A percentile compares a stretch with the other conserved stretches of the same genome.
phyloP scores from a whole-genome alignment of 2,329 filamentous ascomycete species.

The Diaporthe sp. region DNA sequence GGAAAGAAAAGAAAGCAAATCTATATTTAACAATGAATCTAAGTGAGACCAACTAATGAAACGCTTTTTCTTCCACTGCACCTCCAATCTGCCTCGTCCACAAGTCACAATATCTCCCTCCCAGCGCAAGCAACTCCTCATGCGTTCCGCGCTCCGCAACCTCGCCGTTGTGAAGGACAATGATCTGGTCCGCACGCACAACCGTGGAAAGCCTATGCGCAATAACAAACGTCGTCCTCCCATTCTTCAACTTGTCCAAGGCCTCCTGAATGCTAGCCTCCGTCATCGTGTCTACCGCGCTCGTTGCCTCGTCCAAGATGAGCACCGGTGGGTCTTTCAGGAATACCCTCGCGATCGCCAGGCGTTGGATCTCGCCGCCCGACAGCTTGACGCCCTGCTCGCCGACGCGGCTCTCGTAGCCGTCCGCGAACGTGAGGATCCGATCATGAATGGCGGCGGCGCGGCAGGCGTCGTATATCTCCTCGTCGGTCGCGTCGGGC shows the following conservation, averaged over 20 bases:
- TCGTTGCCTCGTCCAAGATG: slow-evolving; percentile 35
- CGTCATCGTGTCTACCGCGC: slow-evolving; percentile 33
- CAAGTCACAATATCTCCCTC: slow-evolving; percentile 83
- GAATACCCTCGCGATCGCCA: slow-evolving; percentile 52
- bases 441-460: slow-evolving; percentile 73
- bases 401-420: slow-evolving; percentile 59
- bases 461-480: slow-evolving; percentile 69
- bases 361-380: slow-evolving; percentile 61
- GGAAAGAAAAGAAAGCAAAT: background rate
- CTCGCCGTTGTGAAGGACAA: slow-evolving; percentile 79
- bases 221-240: slow-evolving; percentile 30
- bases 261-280: slow-evolving; percentile 33
- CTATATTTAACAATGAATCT: background rate
- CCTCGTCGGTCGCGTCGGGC: slow-evolving; percentile 68
- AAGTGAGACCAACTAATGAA: background rate
- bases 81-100: slow-evolving; percentile 82
- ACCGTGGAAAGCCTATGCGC: slow-evolving; percentile 29
- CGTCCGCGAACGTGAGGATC: slow-evolving; percentile 66
- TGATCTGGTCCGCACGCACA: slow-evolving; percentile 80
- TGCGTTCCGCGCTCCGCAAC: slow-evolving; percentile 84
- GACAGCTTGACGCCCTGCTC: slow-evolving; percentile 60
- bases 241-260: slow-evolving; percentile 20
- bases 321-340: slow-evolving; percentile 30
- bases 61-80: background rate
- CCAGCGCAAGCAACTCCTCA: slow-evolving; percentile 76